Base-by-base conservation (phyloP, 148 eudicot species). In the Heliosperma pusillum region DNA sequence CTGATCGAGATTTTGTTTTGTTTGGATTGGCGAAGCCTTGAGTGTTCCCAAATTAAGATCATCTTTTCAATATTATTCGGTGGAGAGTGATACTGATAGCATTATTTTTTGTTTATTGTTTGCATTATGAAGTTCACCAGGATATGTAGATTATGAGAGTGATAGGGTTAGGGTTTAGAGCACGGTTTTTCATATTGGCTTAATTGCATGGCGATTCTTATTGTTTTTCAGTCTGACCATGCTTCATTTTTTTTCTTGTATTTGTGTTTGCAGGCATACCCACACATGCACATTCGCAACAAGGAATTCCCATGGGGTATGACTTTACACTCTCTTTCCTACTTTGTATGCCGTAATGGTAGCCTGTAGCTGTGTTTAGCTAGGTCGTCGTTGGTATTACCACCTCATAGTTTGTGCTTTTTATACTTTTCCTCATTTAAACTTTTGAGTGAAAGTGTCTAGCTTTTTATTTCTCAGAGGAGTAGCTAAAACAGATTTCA, bases 271-370 rank as follows among this genome's bases (percentile, higher is more conserved):
- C 90, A 93, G 97, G 40, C 97, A 45, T 91, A 90, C 80, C 80
- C 92, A 33, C 85, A 91, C 74, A 5, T 94, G 87, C 97, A 89
- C 89, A 90, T 88, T 74, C 96, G 96, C 71, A 91, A 92, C 88
- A 94, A 94, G 91, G 97, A 92, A 84, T 94, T 94, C 68, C 97
- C 97, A 52, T 90, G 97, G 98, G 98, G 97, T 94, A 86, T 82
- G 90, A 25, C 59, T 70, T 40, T 63, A 22, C 33, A 42, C 73
- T 58, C 10, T 13, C 24, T 7, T 53, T 11, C 70, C 21, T 16
- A 59, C 27, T 59, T 22, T 59, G 59, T 1, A 9, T 70, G 15
- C 25, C n/a, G 25, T 7, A 8, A 1, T 47, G 3, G 33, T 74
- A 20, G 22, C 36, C 22, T n/a, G 1, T 63, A 36, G 42, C 60